These are phyloP conservation scores for Umbilicaria muhlenbergii DNA, from an alignment of 495 filamentous ascomycete genomes.

Conservation along the genomic window DNA sequence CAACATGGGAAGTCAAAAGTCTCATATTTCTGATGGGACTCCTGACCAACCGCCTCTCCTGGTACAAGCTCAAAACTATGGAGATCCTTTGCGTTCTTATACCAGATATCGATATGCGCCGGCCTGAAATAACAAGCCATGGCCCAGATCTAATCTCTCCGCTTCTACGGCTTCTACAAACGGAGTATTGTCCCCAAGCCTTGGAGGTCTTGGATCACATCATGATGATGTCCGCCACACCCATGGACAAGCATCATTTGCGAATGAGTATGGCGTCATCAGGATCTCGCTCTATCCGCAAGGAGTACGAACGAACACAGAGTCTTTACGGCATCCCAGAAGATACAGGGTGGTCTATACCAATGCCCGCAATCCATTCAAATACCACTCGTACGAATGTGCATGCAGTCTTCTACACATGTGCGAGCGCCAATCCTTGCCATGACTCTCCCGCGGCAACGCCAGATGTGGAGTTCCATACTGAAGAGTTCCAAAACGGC, in stretches of 20 bases:
- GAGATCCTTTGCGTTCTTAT: constrained; percentile 73
- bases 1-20: constrained; percentile 67
- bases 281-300: constrained; percentile 67
- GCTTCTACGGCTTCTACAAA: constrained; percentile 76
- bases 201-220: constrained; percentile 85
- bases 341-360: constrained; percentile 90
- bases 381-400: constrained; percentile 75
- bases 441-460: constrained; percentile 47
- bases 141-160: constrained; percentile 94
- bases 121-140: constrained; percentile 74
- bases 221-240: constrained; percentile 82
- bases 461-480: constrained; percentile 80
- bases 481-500: constrained; percentile 70
- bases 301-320: constrained; percentile 87
- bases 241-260: constrained; percentile 84
- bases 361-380: constrained; percentile 79
- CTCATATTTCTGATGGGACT: constrained; percentile 84
- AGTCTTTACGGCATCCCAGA: constrained; percentile 95
- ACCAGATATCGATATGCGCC: constrained; percentile 85
- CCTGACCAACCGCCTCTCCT: constrained; percentile 70
- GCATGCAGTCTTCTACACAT: constrained; percentile 93
- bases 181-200: constrained; percentile 83
- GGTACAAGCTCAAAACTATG: constrained; percentile 88
- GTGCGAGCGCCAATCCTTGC: constrained; percentile 44
- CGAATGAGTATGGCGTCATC: constrained; percentile 90